phyloP scores from a whole-genome alignment of 2,329 filamentous ascomycete genomes.

The Penicillium sp. region DNA sequence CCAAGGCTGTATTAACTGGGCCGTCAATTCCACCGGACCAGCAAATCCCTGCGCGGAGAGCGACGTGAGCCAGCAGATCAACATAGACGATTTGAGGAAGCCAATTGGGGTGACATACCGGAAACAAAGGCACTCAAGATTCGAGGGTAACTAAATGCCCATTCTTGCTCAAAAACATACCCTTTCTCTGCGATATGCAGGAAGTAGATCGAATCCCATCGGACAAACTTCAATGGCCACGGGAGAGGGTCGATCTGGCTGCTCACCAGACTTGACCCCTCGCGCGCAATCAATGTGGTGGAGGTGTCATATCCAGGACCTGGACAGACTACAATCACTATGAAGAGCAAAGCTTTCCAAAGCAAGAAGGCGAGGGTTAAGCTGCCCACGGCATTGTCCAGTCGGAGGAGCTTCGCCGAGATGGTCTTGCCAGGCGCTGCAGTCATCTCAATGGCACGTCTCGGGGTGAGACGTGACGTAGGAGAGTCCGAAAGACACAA shows the following conservation, averaged over 20 bases:
- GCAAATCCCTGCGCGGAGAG: slow-evolving; percentile 24
- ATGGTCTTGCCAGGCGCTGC: slow-evolving; percentile 15
- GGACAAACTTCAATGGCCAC: slow-evolving; percentile 50
- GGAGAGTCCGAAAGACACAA: neutral
- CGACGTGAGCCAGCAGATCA: neutral
- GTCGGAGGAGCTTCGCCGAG: slow-evolving; percentile 26
- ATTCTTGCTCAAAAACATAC: slow-evolving; percentile 65
- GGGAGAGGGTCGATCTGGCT: slow-evolving; percentile 21
- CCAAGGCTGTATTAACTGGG: slow-evolving; percentile 39
- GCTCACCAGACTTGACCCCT: slow-evolving; percentile 7
- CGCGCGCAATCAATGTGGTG: slow-evolving; percentile 51
- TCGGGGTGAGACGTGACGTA: slow-evolving; percentile 1
- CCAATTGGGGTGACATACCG: slow-evolving; percentile 27
- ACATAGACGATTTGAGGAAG: neutral
- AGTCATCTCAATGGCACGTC: slow-evolving; percentile 10
- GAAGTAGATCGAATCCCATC: slow-evolving; percentile 68
- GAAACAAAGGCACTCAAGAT: slow-evolving; percentile 43
- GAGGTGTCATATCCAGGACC: slow-evolving; percentile 67
- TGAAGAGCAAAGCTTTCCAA: slow-evolving; percentile 60
- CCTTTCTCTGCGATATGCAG: slow-evolving; percentile 55
- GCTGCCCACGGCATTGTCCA: slow-evolving; percentile 35
- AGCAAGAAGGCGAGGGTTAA: slow-evolving; percentile 48
- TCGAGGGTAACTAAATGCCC: slow-evolving; percentile 63
- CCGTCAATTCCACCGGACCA: slow-evolving; percentile 24
- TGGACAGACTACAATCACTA: slow-evolving; percentile 54